These are phyloP conservation scores for Martensiomyces pterosporus DNA, from an alignment of 192 early-diverging fungal species.

Conservation along the genomic window DNA sequence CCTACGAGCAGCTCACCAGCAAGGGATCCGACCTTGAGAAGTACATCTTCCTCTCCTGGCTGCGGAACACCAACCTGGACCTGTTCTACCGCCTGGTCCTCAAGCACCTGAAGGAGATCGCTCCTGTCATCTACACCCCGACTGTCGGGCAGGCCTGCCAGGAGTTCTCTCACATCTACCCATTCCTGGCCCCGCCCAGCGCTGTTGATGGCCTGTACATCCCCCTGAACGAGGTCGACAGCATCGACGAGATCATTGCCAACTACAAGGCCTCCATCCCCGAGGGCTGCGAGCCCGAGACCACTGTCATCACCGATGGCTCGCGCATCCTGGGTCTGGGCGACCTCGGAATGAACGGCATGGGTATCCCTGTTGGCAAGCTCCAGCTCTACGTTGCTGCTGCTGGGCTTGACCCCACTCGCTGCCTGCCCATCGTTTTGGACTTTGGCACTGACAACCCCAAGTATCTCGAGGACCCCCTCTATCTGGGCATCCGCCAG, in stretches of 20 bases:
- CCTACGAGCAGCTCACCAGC: conserved; percentile 62
- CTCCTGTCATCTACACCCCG: conserved; percentile 79
- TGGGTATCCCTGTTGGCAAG: conserved; percentile 95
- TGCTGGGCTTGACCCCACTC: conserved; percentile 79
- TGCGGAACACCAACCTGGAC: conserved; percentile 72
- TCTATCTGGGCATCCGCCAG: conserved; percentile 81
- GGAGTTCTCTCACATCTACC: conserved; percentile 85
- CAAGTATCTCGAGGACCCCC: conserved; percentile 74
- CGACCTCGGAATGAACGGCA: conserved; percentile 91
- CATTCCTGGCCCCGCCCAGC: conserved; percentile 73
- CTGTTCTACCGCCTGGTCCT: conserved; percentile 82
- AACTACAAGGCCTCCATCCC: conserved; percentile 70
- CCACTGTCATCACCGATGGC: conserved; percentile 94
- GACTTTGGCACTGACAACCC: conserved; percentile 91
- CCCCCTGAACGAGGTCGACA: conserved; percentile 66
- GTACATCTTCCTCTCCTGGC: conserved; percentile 79
- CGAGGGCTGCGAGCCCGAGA: conserved; percentile 63
- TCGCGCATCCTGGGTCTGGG: conserved; percentile 92
- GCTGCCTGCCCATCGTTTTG: conserved; percentile 85
- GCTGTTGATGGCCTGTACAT: conserved; percentile 84
- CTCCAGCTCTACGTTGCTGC: conserved; percentile 87
- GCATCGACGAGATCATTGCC: conserved; percentile 70
- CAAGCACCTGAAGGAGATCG: conserved; percentile 73
- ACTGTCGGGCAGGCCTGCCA: conserved; percentile 82
- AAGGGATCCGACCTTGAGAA: conserved; percentile 72